Base-by-base conservation (phyloP, 2,329 filamentous ascomycete genomes). In the Arthrobotrys iridis region DNA sequence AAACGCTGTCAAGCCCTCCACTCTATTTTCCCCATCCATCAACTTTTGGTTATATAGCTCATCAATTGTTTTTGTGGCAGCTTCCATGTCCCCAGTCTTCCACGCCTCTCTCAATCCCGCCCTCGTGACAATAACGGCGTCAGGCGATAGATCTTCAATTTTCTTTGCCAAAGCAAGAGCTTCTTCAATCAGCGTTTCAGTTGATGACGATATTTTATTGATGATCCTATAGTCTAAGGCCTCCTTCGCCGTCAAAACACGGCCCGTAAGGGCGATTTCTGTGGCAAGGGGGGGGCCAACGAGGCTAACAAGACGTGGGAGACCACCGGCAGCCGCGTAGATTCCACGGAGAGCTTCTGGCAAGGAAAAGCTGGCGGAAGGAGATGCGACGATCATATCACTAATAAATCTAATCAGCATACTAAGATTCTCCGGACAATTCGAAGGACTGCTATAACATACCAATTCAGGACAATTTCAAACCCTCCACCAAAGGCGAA, bases 261-360 rank as follows among this genome's bases (percentile, higher is more conserved):
- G 83, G 0, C 90, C 91, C 0, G 88, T 85, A 7, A 93, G 84
- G 20, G 87, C 89, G 83, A 93, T 88, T 83, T 93, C 90, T 73
- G 87, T 87, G 0, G 91, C 90, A 28, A 90, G 83, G 80, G 90
- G 90, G 50, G 86, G 83, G 0, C 91, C 91, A n/a, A 92, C 84
- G 5, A 86, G 88, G 63, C 88, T 84, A 13, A 87, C 85, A 15
- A 93, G 83, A 13, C 91, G 85, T 33, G 91, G 89, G 59, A 93
- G 82, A 3, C 88, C 90, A 3, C 91, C 91, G 0, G 90, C 90
- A 0, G 91, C 84, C 26, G 91, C 88, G 2, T 90, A 87, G 5
- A 93, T 90, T 4, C 91, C 91, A 62, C 88, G 85, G 76, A 86
- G 88, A 1, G 90, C 89, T 82, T 93, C 91, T 0, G 91, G 91